Base-by-base conservation (phyloP, 345 rosid genomes). In the Laguncularia racemosa region DNA sequence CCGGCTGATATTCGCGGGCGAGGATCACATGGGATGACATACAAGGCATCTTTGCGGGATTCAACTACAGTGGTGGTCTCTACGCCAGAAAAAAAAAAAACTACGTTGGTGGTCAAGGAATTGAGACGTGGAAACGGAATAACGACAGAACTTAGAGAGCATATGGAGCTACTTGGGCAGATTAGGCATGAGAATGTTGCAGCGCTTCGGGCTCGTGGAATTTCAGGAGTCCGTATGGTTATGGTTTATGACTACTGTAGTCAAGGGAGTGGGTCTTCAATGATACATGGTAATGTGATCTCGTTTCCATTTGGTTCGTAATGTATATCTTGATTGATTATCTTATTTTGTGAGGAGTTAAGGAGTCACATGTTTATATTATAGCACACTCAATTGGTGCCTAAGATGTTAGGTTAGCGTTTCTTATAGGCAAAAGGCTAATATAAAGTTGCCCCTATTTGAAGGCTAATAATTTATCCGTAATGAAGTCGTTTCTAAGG, bases 31-130 rank as follows among this genome's bases (percentile, higher is more conserved):
- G 91, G 95, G 44, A 73, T 82, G 63, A 78, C 85, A 8, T 89
- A 89, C 48, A 86, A 82, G 70, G 96, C 86, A 2, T 86, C 77
- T 59, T 67, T 89, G 48, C 91, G 86, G 77, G 96, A 89, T 71
- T 73, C 84, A 0, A 76, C 73, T 6, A 85, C 91, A 8, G 85
- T 89, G 16, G 82, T 83, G 12, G 95, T 86, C 28, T n/a, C n/a
- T n/a, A n/a, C n/a, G n/a, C n/a, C n/a, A n/a, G n/a, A n/a, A n/a
- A n/a, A n/a, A n/a, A n/a, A n/a, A n/a, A n/a, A n/a, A 0, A 76
- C 73, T 6, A 85, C 91, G 9, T 84, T 89, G 16, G 82, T 83
- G 12, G 95, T 86, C 28, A 89, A 89, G 79, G 80, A 95, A 73
- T 70, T 89, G 77, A 89, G 9, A 4, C 2, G 83, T 68, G 93